Evolutionary conservation across 2,329 filamentous ascomycete species (phyloP), one percentile per base, ranked within the genome.

Genomic region (Colletotrichum sp.): DNA sequence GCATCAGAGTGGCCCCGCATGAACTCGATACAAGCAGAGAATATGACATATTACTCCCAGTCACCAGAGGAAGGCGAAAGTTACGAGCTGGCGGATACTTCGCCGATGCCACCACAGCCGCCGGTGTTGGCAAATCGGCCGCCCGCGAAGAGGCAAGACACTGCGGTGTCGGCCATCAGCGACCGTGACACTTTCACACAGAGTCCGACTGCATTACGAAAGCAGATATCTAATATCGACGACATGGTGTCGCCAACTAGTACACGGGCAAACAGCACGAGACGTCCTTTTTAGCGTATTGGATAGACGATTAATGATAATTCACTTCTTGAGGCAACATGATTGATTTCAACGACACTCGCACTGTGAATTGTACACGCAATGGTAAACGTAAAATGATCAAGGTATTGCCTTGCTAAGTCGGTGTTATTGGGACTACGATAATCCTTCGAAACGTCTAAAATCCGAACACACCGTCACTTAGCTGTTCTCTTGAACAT

Each of bases 221-320:
- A 57, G 18, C 71, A 71, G 34, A 7, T 57, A 11, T 66, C 68
- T 3, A 59, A 59, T 29, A 47, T 73, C 18, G 31, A 33, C 62
- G 71, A 73, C 18, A 21, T 16, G 18, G 57, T 73, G 18, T 73
- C 71, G n/a, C 71, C 71, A 57, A 66, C 71, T 18, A 66, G 70
- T 29, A 72, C 43, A 58, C 51, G 66, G 66, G 36, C 65, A 34
- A 72, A 72, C 66, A 72, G 62, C 21, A 63, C 57, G 18, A 57
- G 69, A 33, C 57, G 66, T 55, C 61, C 67, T 38, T 31, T 71
- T 63, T 70, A 73, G 68, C 71, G 68, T 73, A 62, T 58, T 63
- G 33, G n/a, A 24, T 73, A 71, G 62, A 73, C 57, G 71, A 73
- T 27, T 73, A 73, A 73, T 73, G 71, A 73, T 71, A 71, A 73